Percentiles rank a stretch among this genome's conserved stretches.
Conservation (phyloP, 305 asterid species). For the Fraxinus nigra region DNA sequence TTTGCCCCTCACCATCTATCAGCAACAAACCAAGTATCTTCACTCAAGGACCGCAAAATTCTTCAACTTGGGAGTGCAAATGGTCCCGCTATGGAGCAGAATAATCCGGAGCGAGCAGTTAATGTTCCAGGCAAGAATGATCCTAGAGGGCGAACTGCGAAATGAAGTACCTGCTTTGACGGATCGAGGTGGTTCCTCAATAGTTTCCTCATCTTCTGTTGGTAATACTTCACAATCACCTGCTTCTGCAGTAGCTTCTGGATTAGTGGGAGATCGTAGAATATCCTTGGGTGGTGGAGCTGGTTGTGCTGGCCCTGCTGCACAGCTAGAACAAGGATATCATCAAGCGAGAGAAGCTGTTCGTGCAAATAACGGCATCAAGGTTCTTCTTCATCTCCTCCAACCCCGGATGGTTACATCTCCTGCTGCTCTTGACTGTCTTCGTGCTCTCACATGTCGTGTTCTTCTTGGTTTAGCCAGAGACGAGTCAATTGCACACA, state of each 20-base stretch:
- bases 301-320: slow-evolving; percentile 96
- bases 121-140: slow-evolving; percentile 51
- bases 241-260: slow-evolving; percentile 60
- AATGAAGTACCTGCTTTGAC: slow-evolving; percentile 63
- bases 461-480: slow-evolving; percentile 99
- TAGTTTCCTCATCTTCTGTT: slow-evolving; percentile 36
- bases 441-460: slow-evolving; percentile 98
- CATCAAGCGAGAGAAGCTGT: slow-evolving; percentile 97
- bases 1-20: slow-evolving; percentile 99
- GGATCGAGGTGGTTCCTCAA: slow-evolving; percentile 58
- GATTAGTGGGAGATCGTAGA: slow-evolving; percentile 96
- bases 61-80: slow-evolving; percentile 51
- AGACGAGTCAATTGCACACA: slow-evolving; percentile 94
- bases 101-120: slow-evolving; percentile 44
- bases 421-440: slow-evolving; percentile 92
- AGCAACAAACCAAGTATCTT: slow-evolving; percentile 73
- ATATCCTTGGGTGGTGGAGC: slow-evolving; percentile 89
- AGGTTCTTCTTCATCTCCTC: slow-evolving; percentile 96
- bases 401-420: slow-evolving; percentile 89
- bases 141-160: slow-evolving; percentile 41
- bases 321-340: slow-evolving; percentile 96
- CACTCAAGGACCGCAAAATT: slow-evolving; percentile 70
- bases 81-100: slow-evolving; percentile 53
- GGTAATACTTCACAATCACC: slow-evolving; percentile 26
- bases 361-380: slow-evolving; percentile 93